Conservation (phyloP, 768 basidiomycete genomes). For the Trametes meyenii region DNA sequence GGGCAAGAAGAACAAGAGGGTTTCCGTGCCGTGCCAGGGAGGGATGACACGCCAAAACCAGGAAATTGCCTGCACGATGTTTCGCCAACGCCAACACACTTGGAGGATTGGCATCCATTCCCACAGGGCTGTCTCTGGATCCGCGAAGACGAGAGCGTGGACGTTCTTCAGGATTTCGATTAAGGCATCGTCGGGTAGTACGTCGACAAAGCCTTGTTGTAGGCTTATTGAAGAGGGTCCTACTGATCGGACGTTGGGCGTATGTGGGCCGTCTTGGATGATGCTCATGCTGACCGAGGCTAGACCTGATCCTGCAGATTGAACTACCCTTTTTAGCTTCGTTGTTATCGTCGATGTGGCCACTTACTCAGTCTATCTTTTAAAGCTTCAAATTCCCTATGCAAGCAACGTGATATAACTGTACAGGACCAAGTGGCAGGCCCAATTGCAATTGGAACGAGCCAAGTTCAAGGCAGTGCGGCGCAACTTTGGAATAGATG, state of each 20-base stretch:
- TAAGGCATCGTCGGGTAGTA: not conserved
- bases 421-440: too few relatives aligned
- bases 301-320: too few relatives aligned
- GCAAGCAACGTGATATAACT: too few relatives aligned
- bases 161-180: not conserved
- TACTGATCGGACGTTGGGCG: not conserved
- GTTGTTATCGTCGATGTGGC: too few relatives aligned
- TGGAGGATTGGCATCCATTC: not conserved
- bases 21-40: not conserved
- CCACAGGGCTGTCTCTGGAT: not conserved
- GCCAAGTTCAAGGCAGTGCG: too few relatives aligned
- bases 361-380: too few relatives aligned
- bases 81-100: not conserved
- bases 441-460: too few relatives aligned
- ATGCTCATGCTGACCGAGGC: too few relatives aligned
- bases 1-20: not conserved
- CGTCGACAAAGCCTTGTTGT: not conserved
- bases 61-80: not conserved
- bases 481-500: too few relatives aligned
- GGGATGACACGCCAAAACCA: not conserved
- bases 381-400: too few relatives aligned
- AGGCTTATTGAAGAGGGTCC: not conserved
- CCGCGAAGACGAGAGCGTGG: not conserved
- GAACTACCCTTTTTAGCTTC: too few relatives aligned
- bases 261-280: too few relatives aligned